A percentile compares a stretch with the other conserved stretches of the same genome.
phyloP scores from a whole-genome alignment of 140 eudicot species.

The Ambrosia hybrid region DNA sequence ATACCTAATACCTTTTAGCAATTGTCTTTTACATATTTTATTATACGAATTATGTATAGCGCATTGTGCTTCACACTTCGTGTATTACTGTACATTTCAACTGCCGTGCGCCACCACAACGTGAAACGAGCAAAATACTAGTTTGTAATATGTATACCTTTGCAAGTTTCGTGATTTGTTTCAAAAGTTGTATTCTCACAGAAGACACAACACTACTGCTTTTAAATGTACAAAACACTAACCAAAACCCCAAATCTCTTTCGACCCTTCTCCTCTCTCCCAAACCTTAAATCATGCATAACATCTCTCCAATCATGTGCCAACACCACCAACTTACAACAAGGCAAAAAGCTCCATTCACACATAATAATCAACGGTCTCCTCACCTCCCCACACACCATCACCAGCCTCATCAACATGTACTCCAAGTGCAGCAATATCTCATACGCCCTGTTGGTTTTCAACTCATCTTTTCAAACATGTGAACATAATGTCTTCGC shows the following conservation, averaged over 20 bases:
- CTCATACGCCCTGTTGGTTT: conserved; percentile 48
- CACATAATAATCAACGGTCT: conserved; percentile 52
- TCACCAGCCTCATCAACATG: conserved; percentile 83
- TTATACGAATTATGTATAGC: too few relatives aligned
- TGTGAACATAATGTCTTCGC: conserved; percentile 45
- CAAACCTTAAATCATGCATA: conserved; percentile 40
- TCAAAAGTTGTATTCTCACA: too few relatives aligned
- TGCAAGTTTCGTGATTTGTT: too few relatives aligned
- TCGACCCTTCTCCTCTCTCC: conserved; percentile 25
- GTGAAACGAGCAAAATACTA: too few relatives aligned
- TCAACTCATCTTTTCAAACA: conserved; percentile 25
- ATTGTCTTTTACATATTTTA: too few relatives aligned
- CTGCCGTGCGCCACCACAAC: too few relatives aligned
- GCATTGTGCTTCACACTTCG: too few relatives aligned
- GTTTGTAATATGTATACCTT: too few relatives aligned
- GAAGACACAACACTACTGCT: too few relatives aligned
- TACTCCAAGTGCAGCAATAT: conserved; percentile 74
- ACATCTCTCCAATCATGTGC: conserved; percentile 58
- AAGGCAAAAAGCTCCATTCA: conserved; percentile 60
- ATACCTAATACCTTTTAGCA: too few relatives aligned
- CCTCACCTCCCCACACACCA: conserved; percentile 48
- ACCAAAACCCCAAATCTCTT: conserved; percentile 3
- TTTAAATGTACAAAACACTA: conserved; percentile 26
- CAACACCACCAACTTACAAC: conserved; percentile 26
- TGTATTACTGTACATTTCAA: too few relatives aligned